These are phyloP conservation scores for Populus hybrid DNA, from an alignment of 441 rosid genomes.

Conservation along the genomic window DNA sequence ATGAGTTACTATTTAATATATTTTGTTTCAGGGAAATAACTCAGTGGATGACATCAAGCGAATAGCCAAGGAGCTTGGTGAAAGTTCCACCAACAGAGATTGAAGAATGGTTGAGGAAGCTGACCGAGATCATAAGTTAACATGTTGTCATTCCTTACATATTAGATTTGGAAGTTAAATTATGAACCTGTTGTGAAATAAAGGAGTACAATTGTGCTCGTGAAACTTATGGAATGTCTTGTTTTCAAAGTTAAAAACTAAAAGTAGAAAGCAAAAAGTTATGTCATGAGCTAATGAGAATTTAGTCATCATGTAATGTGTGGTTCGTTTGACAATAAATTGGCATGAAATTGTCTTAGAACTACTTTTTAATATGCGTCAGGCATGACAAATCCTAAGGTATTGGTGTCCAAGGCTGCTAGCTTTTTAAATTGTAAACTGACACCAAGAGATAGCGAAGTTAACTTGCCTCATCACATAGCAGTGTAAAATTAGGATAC, in stretches of 20 bases:
- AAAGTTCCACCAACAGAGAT: conserved; percentile 66
- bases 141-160: not conserved
- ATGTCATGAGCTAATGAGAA: no score
- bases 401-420: no score
- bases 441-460: no score
- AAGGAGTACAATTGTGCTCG: not conserved
- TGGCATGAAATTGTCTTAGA: no score
- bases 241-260: not conserved
- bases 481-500: no score
- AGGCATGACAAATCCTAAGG: no score
- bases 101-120: conserved; percentile 93
- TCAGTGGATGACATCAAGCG: conserved; percentile 63
- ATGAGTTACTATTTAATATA: conserved; percentile 2
- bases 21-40: conserved; percentile 64
- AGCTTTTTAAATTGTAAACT: no score
- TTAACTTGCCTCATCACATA: no score
- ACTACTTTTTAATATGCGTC: no score
- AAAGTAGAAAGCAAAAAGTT: no score
- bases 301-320: no score
- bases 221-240: not conserved
- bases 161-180: not conserved
- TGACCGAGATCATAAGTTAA: conserved; percentile 71
- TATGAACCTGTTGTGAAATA: not conserved
- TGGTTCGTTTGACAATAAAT: no score
- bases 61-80: conserved; percentile 85